A percentile compares a stretch with the other conserved stretches of the same genome.
Evolutionary conservation across 768 basidiomycete genomes (phyloP).

Genomic region (Mycena sanguinolenta): DNA sequence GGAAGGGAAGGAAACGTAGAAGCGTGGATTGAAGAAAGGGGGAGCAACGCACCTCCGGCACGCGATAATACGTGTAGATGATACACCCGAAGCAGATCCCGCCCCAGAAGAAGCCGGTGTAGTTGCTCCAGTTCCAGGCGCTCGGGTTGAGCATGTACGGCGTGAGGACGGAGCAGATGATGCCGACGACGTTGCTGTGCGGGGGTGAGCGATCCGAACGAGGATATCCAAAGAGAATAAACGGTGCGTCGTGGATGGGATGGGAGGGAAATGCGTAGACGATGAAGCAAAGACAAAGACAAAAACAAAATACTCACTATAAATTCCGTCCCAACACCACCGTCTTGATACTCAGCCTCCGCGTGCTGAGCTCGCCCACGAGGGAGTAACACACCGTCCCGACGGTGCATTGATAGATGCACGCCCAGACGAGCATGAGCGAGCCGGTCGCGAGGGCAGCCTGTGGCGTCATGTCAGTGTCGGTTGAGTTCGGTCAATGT

Average conservation of each 20-base stretch:
- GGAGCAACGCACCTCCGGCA: conserved; percentile 33
- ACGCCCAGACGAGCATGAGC: conserved; percentile 39
- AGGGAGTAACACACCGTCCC: conserved; percentile 39
- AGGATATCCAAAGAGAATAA: background rate
- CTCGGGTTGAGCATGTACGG: conserved; percentile 41
- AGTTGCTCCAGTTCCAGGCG: conserved; percentile 37
- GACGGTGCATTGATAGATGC: conserved; percentile 34
- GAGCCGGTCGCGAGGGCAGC: conserved; percentile 34
- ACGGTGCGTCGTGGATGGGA: too few species aligned
- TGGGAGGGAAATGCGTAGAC: too few species aligned
- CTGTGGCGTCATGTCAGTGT: conserved; percentile 2
- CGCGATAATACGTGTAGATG: conserved; percentile 37
- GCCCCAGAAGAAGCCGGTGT: conserved; percentile 38
- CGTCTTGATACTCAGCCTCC: conserved; percentile 36
- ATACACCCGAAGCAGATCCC: conserved; percentile 35
- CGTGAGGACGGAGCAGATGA: conserved; percentile 38
- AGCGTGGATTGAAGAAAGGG: background rate
- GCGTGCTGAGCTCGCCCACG: conserved; percentile 36
- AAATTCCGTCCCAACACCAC: conserved; percentile 37
- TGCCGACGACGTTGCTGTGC: conserved; percentile 39
- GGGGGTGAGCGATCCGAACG: background rate
- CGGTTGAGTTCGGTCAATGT: background rate
- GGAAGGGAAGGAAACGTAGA: background rate
- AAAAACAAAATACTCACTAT: conserved; percentile 28
- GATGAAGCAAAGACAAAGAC: background rate